Percentiles rank a stretch among this genome's conserved stretches.
These are phyloP conservation scores for Neolentinus lepideus DNA, from an alignment of 1,284 basidiomycete genomes.

Conservation along the genomic window DNA sequence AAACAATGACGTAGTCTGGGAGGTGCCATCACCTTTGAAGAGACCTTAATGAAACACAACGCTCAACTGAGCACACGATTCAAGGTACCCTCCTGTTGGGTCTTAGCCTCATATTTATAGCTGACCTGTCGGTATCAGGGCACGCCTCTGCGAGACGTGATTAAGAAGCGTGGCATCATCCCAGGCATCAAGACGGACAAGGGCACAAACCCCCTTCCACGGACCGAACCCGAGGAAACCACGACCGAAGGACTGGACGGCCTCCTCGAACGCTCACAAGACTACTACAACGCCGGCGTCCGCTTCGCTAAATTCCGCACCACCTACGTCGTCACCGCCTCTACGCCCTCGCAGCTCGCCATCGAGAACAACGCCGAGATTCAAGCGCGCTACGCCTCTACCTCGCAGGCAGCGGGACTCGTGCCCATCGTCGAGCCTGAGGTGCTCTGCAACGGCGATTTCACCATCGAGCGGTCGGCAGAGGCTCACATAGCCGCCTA, in stretches of 20 bases:
- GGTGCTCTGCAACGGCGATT: slow-evolving; percentile 1
- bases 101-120: neutral
- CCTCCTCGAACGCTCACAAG: neutral
- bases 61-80: neutral
- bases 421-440: slow-evolving; percentile 1
- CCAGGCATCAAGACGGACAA: neutral
- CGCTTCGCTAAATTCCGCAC: slow-evolving; percentile 2
- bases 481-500: slow-evolving; percentile 1
- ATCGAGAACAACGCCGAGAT: slow-evolving; percentile 2
- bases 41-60: neutral
- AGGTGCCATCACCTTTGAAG: slow-evolving; percentile 1
- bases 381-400: slow-evolving; percentile 1
- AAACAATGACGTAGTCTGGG: neutral
- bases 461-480: slow-evolving; percentile 1
- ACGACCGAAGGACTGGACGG: neutral
- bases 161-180: neutral
- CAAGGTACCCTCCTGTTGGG: neutral
- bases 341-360: slow-evolving; percentile 1
- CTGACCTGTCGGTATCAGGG: neutral
- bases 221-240: slow-evolving; percentile 1
- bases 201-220: neutral
- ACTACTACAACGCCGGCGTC: neutral
- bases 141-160: neutral
- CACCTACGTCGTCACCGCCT: neutral
- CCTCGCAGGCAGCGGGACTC: neutral